Evolutionary conservation across 2,329 filamentous ascomycete genomes (phyloP).

Genomic region (Ophiostoma tasmaniense): DNA sequence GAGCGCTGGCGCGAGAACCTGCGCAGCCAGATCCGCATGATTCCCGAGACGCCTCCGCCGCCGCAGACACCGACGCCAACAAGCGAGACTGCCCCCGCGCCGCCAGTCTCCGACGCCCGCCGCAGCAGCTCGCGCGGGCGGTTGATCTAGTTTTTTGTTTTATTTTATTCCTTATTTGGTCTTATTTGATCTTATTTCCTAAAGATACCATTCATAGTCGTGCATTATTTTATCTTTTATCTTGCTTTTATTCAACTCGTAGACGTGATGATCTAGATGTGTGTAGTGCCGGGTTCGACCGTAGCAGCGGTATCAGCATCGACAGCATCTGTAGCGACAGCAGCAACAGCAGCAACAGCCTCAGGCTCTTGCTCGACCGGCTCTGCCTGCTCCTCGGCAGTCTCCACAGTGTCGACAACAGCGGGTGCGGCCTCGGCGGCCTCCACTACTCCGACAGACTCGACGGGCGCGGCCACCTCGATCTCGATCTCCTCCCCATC

Average conservation of each 20-base stretch:
- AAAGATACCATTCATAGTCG: constrained; percentile 4
- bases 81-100: background rate
- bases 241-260: background rate
- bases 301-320: background rate
- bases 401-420: background rate
- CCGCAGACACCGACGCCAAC: background rate
- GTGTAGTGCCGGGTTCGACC: background rate
- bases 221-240: background rate
- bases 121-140: background rate
- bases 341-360: too few relatives aligned
- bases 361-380: too few relatives aligned
- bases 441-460: background rate
- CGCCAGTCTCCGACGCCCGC: background rate
- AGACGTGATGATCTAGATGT: too few relatives aligned
- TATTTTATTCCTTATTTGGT: too few relatives aligned
- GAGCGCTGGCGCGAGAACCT: constrained; percentile 31
- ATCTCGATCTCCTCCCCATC: background rate
- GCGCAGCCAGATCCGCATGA: constrained; percentile 31
- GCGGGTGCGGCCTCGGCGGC: background rate
- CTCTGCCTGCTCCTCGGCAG: background rate
- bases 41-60: constrained; percentile 21
- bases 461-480: background rate
- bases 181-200: constrained; percentile 2
- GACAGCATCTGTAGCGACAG: background rate
- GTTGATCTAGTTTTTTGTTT: background rate